Evolutionary conservation across 2,329 filamentous ascomycete species (phyloP).

Genomic region (Epichloe amarillans): DNA sequence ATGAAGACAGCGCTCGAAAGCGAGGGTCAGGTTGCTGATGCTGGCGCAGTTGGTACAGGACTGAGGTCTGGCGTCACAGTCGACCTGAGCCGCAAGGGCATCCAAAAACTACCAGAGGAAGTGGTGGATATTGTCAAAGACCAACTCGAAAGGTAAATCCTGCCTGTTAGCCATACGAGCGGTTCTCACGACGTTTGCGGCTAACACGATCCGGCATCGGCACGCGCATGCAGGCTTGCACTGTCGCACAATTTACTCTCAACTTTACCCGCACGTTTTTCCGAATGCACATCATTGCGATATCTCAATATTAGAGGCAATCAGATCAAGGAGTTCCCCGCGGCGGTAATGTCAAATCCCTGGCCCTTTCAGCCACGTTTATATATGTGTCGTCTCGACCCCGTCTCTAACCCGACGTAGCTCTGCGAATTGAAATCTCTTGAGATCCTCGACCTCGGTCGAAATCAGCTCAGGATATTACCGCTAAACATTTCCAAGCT

Average conservation of each 20-base stretch:
- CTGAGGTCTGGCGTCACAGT: constrained; percentile 63
- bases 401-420: constrained; percentile 31
- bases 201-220: background rate
- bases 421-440: constrained; percentile 75
- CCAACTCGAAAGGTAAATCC: constrained; percentile 53
- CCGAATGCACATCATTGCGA: constrained; percentile 63
- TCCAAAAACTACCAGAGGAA: constrained; percentile 57
- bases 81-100: constrained; percentile 63
- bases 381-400: constrained; percentile 3
- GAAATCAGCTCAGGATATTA: constrained; percentile 68
- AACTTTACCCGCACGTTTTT: constrained; percentile 55
- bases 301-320: constrained; percentile 75
- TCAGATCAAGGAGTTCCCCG: constrained; percentile 49
- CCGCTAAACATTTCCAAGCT: constrained; percentile 70
- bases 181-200: background rate
- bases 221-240: constrained; percentile 43
- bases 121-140: constrained; percentile 63
- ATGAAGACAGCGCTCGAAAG: constrained; percentile 55
- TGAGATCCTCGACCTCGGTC: constrained; percentile 84
- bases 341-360: constrained; percentile 30
- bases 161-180: background rate
- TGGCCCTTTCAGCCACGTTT: background rate
- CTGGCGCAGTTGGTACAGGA: constrained; percentile 43
- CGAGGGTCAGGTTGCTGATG: constrained; percentile 50
- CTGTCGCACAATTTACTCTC: constrained; percentile 68